Base-by-base conservation (phyloP, 2,329 filamentous ascomycete genomes). In the Sclerotinia sclerotiorum region DNA sequence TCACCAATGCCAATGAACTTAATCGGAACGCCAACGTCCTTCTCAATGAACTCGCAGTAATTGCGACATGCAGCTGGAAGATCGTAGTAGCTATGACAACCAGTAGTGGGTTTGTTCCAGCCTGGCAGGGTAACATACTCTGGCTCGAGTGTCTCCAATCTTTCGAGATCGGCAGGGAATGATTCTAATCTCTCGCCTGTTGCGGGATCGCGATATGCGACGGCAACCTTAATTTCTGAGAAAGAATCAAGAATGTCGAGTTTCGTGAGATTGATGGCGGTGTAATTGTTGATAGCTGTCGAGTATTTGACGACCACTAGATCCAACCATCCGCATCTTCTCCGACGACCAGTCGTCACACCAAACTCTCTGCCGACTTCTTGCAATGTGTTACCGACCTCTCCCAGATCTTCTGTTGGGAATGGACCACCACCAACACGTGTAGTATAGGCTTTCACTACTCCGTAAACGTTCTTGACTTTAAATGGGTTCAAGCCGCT, bases 171-270 rank as follows among this genome's bases (percentile, higher is more conserved):
- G 10, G 88, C 87, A 5, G 85, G 90, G 83, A 90, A 92, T 17
- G 84, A 86, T 24, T 85, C 82, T 15, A 90, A 78, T 67, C 81
- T 80, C 75, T 84, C 76, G 55, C 80, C 80, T 0, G 79, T 81
- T 42, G 78, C 75, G 52, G 80, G 77, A 65, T 82, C 78, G 74
- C 83, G 84, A 81, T 97, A 97, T 2, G 86, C 88, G 19, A 90
- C 86, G 24, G 90, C 90, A 63, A 92, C 83, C 78, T 93, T 91
- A 79, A 96, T 85, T 75, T 87, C 88, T 13, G 86, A 83, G 77
- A 97, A 93, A 44, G 86, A 86, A 77, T 93, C 90, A 21, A 93
- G 83, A 49, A 93, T 84, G 73, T 92, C 89, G 29, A 91, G 84
- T 79, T 86, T 88, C 19, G 84, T 88, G 52, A 88, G 76, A 74